Base-by-base conservation (phyloP, 768 basidiomycete species). In the Podaxis rugospora region DNA sequence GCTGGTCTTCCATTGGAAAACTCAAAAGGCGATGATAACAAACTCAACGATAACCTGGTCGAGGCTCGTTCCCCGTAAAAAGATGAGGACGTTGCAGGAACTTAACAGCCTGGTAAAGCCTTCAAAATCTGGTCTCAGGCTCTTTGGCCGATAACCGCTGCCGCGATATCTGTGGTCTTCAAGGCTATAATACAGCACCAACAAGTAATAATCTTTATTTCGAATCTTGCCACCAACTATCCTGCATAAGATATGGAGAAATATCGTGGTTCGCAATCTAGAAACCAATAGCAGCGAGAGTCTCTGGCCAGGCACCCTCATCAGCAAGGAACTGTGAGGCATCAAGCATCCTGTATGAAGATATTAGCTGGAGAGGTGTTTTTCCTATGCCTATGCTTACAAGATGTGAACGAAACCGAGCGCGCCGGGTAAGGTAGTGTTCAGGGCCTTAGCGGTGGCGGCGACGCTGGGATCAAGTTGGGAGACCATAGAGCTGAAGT, bases 1-100 rank as follows among this genome's bases (percentile, higher is more conserved):
- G 88, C 88, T 16, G 83, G 91, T n/a, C 90, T 89, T 1, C 82
- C 83, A 1, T 79, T 91, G 16, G 90, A 92, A 74, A 72, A 70
- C 42, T 44, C 42, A 44, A 4, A 16, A 51, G 70, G 77, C 3
- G 83, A 78, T 2, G 76, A 88, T 65, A 81, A 82, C 72, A 83
- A 80, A 67, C 86, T 77, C 62, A 80, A 78, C 0, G 68, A 75
- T 16, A 82, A 88, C 66, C 75, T 76, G 0, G 23, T 2, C 79
- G 57, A 89, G 83, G 81, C 71, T 79, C 62, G 72, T 78, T 78
- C 0, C 69, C 80, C 11, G 80, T 81, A 9, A 1, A 32, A 32
- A 9, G 32, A 6, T 32, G 32, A 32, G 1, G 1, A 32, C 1
- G 32, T 32, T 32, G 1, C 32, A 1, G 32, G 7, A 32, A 32